phyloP scores from a whole-genome alignment of 331 rosid genomes.

The Acacia concinna region DNA sequence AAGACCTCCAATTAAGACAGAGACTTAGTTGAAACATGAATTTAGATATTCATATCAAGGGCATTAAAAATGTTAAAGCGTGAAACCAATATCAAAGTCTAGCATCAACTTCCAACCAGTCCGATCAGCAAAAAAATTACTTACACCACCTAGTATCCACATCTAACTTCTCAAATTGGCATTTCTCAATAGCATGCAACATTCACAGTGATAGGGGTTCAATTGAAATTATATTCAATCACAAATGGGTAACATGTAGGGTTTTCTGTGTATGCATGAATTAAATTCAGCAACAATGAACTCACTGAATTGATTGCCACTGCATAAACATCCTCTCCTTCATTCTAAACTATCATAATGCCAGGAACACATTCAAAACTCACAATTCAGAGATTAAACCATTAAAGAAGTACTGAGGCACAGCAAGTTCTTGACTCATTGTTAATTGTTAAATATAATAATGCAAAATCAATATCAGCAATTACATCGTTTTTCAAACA shows the following conservation, averaged over 20 bases:
- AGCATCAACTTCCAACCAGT: neutral
- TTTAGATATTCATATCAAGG: neutral
- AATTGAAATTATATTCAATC: neutral
- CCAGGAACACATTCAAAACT: neutral
- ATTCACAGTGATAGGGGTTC: neutral
- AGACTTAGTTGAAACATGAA: constrained; percentile 1
- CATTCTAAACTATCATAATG: neutral
- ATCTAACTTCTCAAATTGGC: neutral
- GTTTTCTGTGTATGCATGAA: neutral
- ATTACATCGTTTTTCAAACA: neutral
- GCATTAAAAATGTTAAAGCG: neutral
- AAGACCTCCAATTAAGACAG: neutral
- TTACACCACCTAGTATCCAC: neutral
- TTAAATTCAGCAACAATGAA: neutral
- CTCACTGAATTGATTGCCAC: neutral
- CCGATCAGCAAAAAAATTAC: neutral
- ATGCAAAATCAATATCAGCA: neutral
- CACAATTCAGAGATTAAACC: neutral
- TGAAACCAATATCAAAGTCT: neutral
- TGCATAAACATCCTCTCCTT: constrained; percentile 1
- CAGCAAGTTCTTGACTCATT: neutral
- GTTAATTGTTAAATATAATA: neutral
- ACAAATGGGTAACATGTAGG: neutral
- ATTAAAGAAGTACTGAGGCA: neutral
- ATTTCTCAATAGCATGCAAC: neutral